Conservation (phyloP, 805 yeast genomes). For the Saccharomyces mikatae region DNA sequence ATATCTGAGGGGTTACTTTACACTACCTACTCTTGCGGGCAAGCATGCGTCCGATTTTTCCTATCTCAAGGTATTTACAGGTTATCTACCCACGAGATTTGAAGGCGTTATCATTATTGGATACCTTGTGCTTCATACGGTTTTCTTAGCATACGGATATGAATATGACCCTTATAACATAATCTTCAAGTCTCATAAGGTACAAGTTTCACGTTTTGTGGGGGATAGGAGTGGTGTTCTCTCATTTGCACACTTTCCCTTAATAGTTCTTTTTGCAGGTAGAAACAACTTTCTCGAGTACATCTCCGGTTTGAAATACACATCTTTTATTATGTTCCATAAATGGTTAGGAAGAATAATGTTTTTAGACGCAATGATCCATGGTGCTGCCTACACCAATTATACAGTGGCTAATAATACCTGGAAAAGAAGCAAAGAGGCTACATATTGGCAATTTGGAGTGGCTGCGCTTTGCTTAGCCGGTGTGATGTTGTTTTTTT, state of each 20-base stretch:
- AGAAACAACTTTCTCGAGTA: slow-evolving; percentile 59
- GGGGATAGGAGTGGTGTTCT: slow-evolving; percentile 44
- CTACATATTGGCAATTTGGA: slow-evolving; percentile 37
- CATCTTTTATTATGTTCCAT: slow-evolving; percentile 60
- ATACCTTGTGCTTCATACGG: slow-evolving; percentile 14
- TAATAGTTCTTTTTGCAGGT: slow-evolving; percentile 56
- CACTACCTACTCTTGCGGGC: slow-evolving; percentile 12
- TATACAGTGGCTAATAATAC: slow-evolving; percentile 25
- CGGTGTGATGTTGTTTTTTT: slow-evolving; percentile 25
- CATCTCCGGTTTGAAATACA: slow-evolving; percentile 55
- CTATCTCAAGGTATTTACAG: slow-evolving; percentile 6
- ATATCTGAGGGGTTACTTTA: slow-evolving; percentile 12
- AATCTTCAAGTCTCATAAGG: slow-evolving; percentile 7
- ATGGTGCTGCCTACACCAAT: slow-evolving; percentile 33
- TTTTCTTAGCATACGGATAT: slow-evolving; percentile 9
- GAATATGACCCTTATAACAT: slow-evolving; percentile 12
- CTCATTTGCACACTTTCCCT: slow-evolving; percentile 43
- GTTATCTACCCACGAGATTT: slow-evolving; percentile 18
- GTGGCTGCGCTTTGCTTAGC: slow-evolving; percentile 30
- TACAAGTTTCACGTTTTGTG: slow-evolving; percentile 23
- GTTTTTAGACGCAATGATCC: slow-evolving; percentile 33
- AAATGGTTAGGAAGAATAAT: slow-evolving; percentile 43
- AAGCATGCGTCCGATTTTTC: slow-evolving; percentile 16
- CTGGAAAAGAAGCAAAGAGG: slow-evolving; percentile 5
- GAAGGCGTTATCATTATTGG: slow-evolving; percentile 14